Conservation (phyloP, 1,284 basidiomycete species). For the Ceratobasidium papillatum region DNA sequence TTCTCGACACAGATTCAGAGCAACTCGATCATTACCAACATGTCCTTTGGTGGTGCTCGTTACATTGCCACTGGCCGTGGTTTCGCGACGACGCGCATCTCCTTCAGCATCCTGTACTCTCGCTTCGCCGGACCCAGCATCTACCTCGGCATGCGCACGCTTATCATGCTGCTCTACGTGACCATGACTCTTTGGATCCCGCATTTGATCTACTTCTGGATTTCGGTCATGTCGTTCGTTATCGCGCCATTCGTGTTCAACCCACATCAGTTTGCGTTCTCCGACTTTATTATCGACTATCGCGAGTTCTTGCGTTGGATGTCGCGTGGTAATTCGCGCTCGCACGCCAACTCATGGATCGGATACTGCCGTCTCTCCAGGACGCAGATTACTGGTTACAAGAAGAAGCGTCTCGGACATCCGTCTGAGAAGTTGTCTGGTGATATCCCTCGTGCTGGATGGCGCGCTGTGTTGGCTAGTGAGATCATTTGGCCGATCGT, state of each 20-base stretch:
- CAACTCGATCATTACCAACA: constrained; percentile 92
- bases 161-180: constrained; percentile 90
- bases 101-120: constrained; percentile 92
- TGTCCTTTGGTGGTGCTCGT: constrained; percentile 94
- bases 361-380: constrained; percentile 94
- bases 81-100: constrained; percentile 92
- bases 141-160: constrained; percentile 91
- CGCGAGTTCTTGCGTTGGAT: constrained; percentile 97
- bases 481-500: constrained; percentile 87
- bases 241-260: constrained; percentile 96
- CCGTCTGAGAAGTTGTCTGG: constrained; percentile 94
- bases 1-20: constrained; percentile 97
- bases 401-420: constrained; percentile 93
- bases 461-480: constrained; percentile 87
- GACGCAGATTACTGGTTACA: constrained; percentile 97
- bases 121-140: constrained; percentile 96
- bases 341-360: constrained; percentile 98
- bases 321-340: constrained; percentile 93
- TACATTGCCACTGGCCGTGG: constrained; percentile 99
- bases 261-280: constrained; percentile 94
- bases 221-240: constrained; percentile 86
- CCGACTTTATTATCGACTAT: constrained; percentile 96
- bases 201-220: constrained; percentile 96
- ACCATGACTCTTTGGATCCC: constrained; percentile 89
- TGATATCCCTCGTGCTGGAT: constrained; percentile 88